Evolutionary conservation across 2,329 filamentous ascomycete species (phyloP), one percentile per base, ranked within the genome.

Genomic region (Sarocladium oryzae): DNA sequence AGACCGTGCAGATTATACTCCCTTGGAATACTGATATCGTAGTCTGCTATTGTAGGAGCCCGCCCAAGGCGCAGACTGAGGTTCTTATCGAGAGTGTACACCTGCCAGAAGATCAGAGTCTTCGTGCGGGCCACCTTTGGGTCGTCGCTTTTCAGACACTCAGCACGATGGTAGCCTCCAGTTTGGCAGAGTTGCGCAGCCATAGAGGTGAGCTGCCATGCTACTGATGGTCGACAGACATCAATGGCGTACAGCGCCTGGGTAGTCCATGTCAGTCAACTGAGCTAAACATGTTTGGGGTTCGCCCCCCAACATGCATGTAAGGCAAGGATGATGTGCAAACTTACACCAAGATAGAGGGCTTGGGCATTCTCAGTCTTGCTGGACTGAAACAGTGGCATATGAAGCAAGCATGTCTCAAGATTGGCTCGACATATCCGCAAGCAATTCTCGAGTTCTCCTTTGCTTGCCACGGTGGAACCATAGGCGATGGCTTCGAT

Each of bases 181-280:
- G 77, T 78, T 57, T 83, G 79, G 55, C 80, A 84, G 50, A 86
- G 69, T 49, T 78, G 74, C 11, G 77, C 76, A 0, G 82, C 82
- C 16, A 75, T 74, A 6, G 76, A 78, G 21, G 75, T 77, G 16
- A 86, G 67, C n/a, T 80, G 77, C 76, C 81, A 84, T n/a, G 79
- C 79, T 3, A 86, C 71, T 0, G 79, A 81, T 1, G 81, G 79
- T 35, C 80, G 78, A 3, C 80, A 82, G 13, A 77, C 71, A 54
- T 85, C 81, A 45, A 85, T 75, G 11, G 81, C 75, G 57, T 84
- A 80, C n/a, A 80, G 66, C 4, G 78, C 73, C 79, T 85, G 48
- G 18, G 24, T 8, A 3, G 6, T 11, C 7, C 4, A 33, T 4
- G 28, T 48, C 21, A 48, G 43, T 16, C 16, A 28, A n/a, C 23